Percentiles rank a stretch among this genome's conserved stretches.
These are phyloP conservation scores for Evansstolkia leycettana DNA, from an alignment of 495 filamentous ascomycete species.

Conservation along the genomic window DNA sequence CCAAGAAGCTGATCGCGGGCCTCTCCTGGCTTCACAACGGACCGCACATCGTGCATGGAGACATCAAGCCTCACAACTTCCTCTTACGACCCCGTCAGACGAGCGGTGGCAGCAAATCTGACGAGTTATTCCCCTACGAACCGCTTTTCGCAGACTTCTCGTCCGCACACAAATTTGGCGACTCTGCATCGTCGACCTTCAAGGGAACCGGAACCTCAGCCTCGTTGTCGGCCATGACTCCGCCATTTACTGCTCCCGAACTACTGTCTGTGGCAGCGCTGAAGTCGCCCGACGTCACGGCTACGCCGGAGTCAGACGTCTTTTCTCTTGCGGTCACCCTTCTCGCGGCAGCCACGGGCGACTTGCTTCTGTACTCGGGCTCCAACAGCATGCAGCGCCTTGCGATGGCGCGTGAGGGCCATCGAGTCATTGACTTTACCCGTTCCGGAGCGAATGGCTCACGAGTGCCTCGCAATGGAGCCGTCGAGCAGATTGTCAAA, in stretches of 20 bases:
- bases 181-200: not conserved
- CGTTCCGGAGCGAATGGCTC: conserved; percentile 25
- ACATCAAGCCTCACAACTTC: conserved; percentile 46
- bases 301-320: conserved; percentile 33
- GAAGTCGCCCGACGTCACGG: conserved; percentile 13
- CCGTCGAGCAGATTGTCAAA: conserved; percentile 30
- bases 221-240: conserved; percentile 37
- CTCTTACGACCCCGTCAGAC: conserved; percentile 22
- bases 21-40: conserved; percentile 38
- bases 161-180: conserved; percentile 31
- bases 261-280: conserved; percentile 29
- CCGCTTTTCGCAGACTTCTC: conserved; percentile 49
- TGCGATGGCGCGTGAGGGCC: conserved; percentile 36
- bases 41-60: conserved; percentile 38
- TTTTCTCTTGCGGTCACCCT: conserved; percentile 47
- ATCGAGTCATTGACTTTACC: conserved; percentile 33
- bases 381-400: conserved; percentile 29
- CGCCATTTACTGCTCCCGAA: conserved; percentile 47
- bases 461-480: conserved; percentile 28
- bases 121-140: conserved; percentile 18
- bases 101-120: conserved; percentile 4
- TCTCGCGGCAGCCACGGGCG: conserved; percentile 41
- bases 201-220: conserved; percentile 12
- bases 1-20: conserved; percentile 34
- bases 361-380: conserved; percentile 37